Conservation (phyloP, 176 grass and related monocot species). For the Dendrocalamus sinicus region DNA sequence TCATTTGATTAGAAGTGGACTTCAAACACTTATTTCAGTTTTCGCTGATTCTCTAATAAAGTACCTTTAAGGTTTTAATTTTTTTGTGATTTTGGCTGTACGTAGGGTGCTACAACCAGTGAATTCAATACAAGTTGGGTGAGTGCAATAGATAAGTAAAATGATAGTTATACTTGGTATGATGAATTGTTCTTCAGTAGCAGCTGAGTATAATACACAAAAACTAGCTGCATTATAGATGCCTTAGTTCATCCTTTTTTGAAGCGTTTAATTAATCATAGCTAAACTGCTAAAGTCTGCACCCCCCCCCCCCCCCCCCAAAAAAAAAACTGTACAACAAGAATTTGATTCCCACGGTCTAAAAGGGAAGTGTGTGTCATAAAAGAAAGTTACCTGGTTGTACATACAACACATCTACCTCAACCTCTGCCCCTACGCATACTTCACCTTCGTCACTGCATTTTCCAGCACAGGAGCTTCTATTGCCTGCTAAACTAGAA, state of each 20-base stretch:
- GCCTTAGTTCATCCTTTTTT: neutral
- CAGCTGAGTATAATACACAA: conserved; percentile 5
- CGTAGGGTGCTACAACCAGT: neutral
- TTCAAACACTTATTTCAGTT: no score
- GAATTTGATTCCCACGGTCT: neutral
- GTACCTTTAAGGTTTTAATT: no score
- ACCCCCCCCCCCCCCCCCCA: no score
- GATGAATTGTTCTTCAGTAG: neutral
- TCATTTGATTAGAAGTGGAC: no score
- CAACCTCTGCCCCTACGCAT: conserved; percentile 74
- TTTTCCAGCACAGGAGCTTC: conserved; percentile 67
- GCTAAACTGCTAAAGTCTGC: neutral
- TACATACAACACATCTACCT: conserved; percentile 81
- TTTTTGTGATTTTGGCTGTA: no score
- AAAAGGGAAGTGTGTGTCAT: neutral
- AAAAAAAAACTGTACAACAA: neutral
- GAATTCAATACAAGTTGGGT: neutral
- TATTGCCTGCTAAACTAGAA: conserved; percentile 43
- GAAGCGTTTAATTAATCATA: neutral
- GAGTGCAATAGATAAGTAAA: conserved; percentile 9
- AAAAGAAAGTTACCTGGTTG: conserved; percentile 68
- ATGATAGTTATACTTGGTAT: neutral
- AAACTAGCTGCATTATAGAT: neutral
- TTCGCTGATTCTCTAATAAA: no score
- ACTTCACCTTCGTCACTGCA: conserved; percentile 64